Percentiles rank a stretch among this genome's conserved stretches.
Evolutionary conservation across 2,329 filamentous ascomycete genomes (phyloP).

Genomic region (Hypoxylon sp.): DNA sequence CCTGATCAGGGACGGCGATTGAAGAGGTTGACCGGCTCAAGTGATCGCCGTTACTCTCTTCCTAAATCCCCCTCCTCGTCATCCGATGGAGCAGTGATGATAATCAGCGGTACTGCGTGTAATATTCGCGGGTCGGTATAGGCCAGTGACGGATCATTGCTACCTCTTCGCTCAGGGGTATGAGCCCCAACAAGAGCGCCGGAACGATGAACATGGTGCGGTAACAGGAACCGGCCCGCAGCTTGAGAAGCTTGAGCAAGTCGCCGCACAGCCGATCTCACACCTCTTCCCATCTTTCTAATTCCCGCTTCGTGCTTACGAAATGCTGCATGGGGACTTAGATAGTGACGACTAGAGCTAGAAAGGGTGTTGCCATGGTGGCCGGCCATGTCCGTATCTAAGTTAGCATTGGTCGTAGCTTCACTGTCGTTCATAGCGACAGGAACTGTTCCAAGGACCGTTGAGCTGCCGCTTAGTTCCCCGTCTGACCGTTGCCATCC

Average conservation of each 20-base stretch:
- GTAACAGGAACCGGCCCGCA: background rate
- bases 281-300: background rate
- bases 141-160: background rate
- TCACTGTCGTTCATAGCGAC: background rate
- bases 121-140: background rate
- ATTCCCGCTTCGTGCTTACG: background rate
- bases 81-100: background rate
- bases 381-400: background rate
- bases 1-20: background rate
- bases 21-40: background rate
- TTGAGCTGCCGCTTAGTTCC: background rate
- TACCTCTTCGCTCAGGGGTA: background rate
- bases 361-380: background rate
- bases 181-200: background rate
- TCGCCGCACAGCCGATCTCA: background rate
- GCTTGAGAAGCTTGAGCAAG: background rate
- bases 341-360: background rate
- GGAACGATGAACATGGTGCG: background rate
- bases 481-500: constrained; percentile 2
- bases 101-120: background rate
- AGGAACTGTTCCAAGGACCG: background rate
- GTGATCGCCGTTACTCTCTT: background rate
- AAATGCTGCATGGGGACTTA: background rate
- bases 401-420: background rate
- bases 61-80: background rate